Evolutionary conservation across 2,329 filamentous ascomycete genomes (phyloP), one percentile per base, ranked within the genome.

Genomic region (Thielaviopsis cerberus): DNA sequence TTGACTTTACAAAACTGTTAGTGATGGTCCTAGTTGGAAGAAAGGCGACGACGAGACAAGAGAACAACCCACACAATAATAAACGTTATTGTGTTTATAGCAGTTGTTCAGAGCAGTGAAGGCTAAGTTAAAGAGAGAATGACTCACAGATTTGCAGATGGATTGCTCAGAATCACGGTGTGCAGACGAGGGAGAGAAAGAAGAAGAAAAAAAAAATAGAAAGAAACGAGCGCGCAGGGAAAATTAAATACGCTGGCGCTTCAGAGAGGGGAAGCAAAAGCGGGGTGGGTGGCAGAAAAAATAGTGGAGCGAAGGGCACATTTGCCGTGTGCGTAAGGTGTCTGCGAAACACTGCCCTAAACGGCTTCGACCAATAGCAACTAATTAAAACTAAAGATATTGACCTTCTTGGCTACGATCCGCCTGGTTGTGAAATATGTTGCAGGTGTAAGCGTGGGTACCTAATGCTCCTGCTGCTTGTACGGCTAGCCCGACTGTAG

Each of bases 151-250:
- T 61, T 58, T 61, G 59, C 59, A 61, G 59, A 57, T 61, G 57
- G 59, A 61, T 61, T 61, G 57, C 59, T 55, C 27, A 55, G 59
- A 61, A 61, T 61, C 57, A 56, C 59, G 59, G 59, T 61, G 57
- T 61, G 59, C 59, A 61, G 54, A 58, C 57, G 50, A 58, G 55
- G 57, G 60, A 60, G 61, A 60, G 54, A 62, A 62, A 60, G 56
- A 55, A 57, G 55, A 34, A 61, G n/a, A n/a, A 53, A 59, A 57
- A 61, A 61, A 57, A 51, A 50, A 37, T 50, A 25, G 37, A 62
- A 59, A 57, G 51, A 51, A 37, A 45, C 22, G 60, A 30, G 55
- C 48, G 54, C 45, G 51, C 27, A 24, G 45, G 41, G 54, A 58
- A 54, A 58, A 54, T 58, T 58, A 61, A 61, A 61, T 59, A 61